Evolutionary conservation across 768 basidiomycete species (phyloP), one percentile per base, ranked within the genome.

Genomic region (Tylopilus cervinicoccineus): DNA sequence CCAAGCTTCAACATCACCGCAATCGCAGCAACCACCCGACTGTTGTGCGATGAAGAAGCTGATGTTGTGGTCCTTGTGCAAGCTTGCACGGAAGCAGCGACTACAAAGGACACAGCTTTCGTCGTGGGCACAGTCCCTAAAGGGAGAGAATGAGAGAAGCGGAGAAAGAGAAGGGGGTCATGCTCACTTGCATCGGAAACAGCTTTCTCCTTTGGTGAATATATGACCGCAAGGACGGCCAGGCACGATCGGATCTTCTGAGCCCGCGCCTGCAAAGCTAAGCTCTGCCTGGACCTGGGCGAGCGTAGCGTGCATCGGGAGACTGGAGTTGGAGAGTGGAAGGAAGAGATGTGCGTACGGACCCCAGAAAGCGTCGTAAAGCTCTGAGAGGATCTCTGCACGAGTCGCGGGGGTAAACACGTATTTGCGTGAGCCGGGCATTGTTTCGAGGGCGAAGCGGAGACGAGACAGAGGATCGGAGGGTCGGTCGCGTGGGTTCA

Each of bases 21-120:
- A 97, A 67, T 97, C 93, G 62, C 96, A 99, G 57, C 90, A 93
- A 5, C 93, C 89, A 7, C 93, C 88, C 0, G 88, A 85, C 57
- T 96, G 93, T 49, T 90, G 89, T 8, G 88, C 85, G 56, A 95
- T 87, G 67, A 90, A 92, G 72, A 98, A 94, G 50, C 87, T 86
- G 57, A 97, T 83, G 55, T 92, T 95, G 71, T 98, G 95, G 38
- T 82, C 83, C 19, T 72, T 70, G 63, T 98, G 95, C 48, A 86
- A 77, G n/a, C 88, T 87, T 1, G 87, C 79, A 57, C 89, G 85
- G 70, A 94, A 98, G 67, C 96, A 98, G 40, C 79, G 77, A 2
- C 88, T 76, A 64, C 95, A 98, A 23, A 98, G 73, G 11, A 96
- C 92, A 58, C 88, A 94, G 56, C 86, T 89, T 47, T 93, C 86